Conservation (phyloP, 1,284 basidiomycete species). For the Pseudozyma thailandica region DNA sequence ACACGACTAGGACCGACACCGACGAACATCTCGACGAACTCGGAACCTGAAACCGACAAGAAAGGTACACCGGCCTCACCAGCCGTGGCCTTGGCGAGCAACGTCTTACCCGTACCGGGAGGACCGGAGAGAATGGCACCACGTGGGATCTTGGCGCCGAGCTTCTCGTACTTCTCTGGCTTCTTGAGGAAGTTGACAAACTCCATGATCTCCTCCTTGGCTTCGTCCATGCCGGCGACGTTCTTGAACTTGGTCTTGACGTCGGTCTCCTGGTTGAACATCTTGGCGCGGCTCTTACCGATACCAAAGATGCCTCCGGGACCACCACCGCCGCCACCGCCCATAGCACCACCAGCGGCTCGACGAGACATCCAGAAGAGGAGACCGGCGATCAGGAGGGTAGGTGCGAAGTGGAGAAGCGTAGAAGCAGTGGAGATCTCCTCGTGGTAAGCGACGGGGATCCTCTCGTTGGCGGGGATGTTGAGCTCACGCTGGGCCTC, state of each 20-base stretch:
- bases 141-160: conserved; percentile 98
- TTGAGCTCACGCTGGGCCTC: conserved; percentile 91
- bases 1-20: conserved; percentile 98
- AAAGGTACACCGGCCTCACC: conserved; percentile 97
- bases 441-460: conserved; percentile 96
- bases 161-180: conserved; percentile 89
- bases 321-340: conserved; percentile 70
- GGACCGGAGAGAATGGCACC: conserved; percentile 98
- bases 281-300: conserved; percentile 91
- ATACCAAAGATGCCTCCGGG: conserved; percentile 96
- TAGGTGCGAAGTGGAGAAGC: conserved; percentile 91
- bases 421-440: conserved; percentile 87
- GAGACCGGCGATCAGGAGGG: conserved; percentile 87
- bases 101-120: conserved; percentile 97
- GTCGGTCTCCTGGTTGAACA: conserved; percentile 97
- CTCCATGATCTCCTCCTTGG: conserved; percentile 99
- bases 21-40: conserved; percentile 99
- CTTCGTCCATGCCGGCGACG: conserved; percentile 99
- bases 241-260: conserved; percentile 93
- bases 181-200: conserved; percentile 99
- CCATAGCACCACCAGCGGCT: conserved; percentile 70
- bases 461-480: conserved; percentile 89
- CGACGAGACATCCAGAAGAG: conserved; percentile 89
- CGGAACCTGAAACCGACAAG: conserved; percentile 96
- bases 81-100: conserved; percentile 97